Base-by-base conservation (phyloP, 805 yeast genomes). In the Candida boleticola region DNA sequence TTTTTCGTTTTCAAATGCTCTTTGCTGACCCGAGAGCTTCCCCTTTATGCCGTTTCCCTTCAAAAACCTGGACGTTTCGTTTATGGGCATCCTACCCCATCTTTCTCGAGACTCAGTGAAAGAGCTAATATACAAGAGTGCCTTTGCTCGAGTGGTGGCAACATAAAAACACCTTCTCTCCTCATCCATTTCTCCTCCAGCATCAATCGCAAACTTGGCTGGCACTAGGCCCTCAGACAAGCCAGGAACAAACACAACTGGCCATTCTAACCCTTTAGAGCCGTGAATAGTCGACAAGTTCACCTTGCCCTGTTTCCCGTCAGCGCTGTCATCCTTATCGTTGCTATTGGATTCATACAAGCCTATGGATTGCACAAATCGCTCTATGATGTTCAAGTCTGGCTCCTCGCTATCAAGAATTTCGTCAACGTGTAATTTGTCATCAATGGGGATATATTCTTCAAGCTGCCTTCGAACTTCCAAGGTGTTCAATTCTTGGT, bases 231-330 rank as follows among this genome's bases (percentile, higher is more conserved):
- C 83, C 36, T 85, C 87, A 25, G 76, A 69, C 14, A 86, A 63
- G 0, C 87, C 84, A 0, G 95, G 89, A 10, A 88, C 76, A 55
- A 88, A 87, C 0, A 92, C 97, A 11, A 87, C 79, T 0, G 96
- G 92, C 97, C 98, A 92, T 58, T 92, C 99, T 2, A 90, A 68
- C 1, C 99, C 99, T 58, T 92, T 92, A 1, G 97, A 81, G 0
- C 89, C 88, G 58, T 92, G 99, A 10, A 92, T 84, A 0, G 98
- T 93, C 0, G 95, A 84, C 0, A 92, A 41, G 4, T 73, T 63
- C 39, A 53, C 66, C 3, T 27, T 21, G 14, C 41, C 43, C n/a
- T 17, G 22, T 2, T 40, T 41, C 10, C 18, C 27, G 1, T 42
- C 32, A 4, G 48, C 48, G 14, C 44, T 45, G 13, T 48, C 52